Evolutionary conservation across 306 rosid genomes (phyloP), one percentile per base, ranked within the genome.

Genomic region (Ceratonia siliqua): DNA sequence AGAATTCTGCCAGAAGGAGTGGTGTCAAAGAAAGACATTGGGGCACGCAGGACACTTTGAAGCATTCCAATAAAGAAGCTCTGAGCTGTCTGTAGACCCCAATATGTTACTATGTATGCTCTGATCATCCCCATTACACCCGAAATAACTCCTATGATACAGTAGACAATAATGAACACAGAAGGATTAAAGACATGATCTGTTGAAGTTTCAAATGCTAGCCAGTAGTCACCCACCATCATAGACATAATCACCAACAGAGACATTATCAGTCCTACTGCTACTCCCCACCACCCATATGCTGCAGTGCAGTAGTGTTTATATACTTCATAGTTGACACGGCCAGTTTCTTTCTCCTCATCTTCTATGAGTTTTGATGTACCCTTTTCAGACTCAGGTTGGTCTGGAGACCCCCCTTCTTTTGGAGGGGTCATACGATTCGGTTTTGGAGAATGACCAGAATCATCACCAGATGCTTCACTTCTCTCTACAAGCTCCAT

Each of bases 1-100:
- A 92, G 76, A 39, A 92, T 76, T 82, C 98, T 81, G 70, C 98
- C 98, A 13, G 98, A 92, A 72, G 98, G 98, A 49, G 98, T 92
- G 18, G 98, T 92, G 73, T 92, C 98, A 41, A 92, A 92, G 83
- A 92, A 92, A 56, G 98, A 89, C 94, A 92, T 90, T 38, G 96
- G 98, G 35, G 98, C 98, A 79, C 83, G 96, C 22, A 90, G 72
- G 65, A 92, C 83, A 80, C 96, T 79, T 45, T 76, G 67, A 69
- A 92, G 87, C 75, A 90, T 75, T 78, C 85, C 84, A 12, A 28
- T 18, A 75, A 92, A 92, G 86, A 90, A 92, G 71, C 83, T 73
- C 68, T 85, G 92, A 70, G 94, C 87, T 4, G 98, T 92, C 82
- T 75, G 78, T 7, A 92, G 86, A 78, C 98, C 96, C 85, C 86